phyloP scores from a whole-genome alignment of 2,329 filamentous ascomycete genomes.

The Fusarium sp. region DNA sequence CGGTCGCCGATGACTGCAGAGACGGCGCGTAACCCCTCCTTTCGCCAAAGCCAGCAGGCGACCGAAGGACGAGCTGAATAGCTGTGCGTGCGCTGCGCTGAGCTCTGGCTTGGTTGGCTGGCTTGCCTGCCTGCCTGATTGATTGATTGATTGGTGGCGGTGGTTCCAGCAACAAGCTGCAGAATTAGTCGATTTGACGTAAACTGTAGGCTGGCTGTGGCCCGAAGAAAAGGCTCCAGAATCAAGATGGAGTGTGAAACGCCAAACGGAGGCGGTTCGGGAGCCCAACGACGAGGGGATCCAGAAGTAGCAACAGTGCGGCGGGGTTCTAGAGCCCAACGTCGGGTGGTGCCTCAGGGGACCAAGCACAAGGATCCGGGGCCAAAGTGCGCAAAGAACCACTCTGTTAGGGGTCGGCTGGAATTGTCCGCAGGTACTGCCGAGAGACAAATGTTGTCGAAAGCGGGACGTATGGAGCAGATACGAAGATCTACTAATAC shows the following conservation, averaged over 20 bases:
- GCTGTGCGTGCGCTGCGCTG: slow-evolving; percentile 26
- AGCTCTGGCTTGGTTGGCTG: slow-evolving; percentile 32
- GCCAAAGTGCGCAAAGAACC: slow-evolving; percentile 17
- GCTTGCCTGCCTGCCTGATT: slow-evolving; percentile 14
- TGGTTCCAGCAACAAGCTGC: slow-evolving; percentile 14
- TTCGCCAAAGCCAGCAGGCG: slow-evolving; percentile 32
- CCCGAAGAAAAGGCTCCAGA: slow-evolving; percentile 11
- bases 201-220: slow-evolving; percentile 7
- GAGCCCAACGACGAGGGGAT: slow-evolving; percentile 30
- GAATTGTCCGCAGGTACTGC: not conserved
- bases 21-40: slow-evolving; percentile 44
- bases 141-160: slow-evolving; percentile 31
- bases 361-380: slow-evolving; percentile 31
- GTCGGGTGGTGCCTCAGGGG: slow-evolving; percentile 23
- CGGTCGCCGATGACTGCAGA: slow-evolving; percentile 42
- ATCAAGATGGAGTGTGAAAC: slow-evolving; percentile 15
- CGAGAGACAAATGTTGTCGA: slow-evolving; percentile 3
- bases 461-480: slow-evolving; percentile 11
- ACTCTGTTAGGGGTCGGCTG: slow-evolving; percentile 9
- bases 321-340: slow-evolving; percentile 31
- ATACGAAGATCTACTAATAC: slow-evolving; percentile 12
- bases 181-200: slow-evolving; percentile 18
- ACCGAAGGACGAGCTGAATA: slow-evolving; percentile 22
- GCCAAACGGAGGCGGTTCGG: slow-evolving; percentile 9
- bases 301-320: slow-evolving; percentile 25